Evolutionary conservation across 2,329 filamentous ascomycete species (phyloP).

Genomic region (Phoma sp.): DNA sequence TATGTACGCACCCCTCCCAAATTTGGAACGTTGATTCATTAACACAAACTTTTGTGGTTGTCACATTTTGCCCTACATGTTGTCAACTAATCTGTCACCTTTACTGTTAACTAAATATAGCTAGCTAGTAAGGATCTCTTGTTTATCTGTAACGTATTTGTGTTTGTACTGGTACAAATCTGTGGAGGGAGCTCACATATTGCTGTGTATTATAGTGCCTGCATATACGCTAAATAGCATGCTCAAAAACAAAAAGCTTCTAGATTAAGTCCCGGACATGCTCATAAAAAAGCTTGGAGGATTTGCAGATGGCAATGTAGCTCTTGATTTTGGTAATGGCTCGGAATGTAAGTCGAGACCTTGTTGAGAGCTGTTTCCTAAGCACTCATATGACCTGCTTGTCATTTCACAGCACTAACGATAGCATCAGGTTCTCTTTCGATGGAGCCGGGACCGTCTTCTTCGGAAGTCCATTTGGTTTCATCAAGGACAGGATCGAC

Average conservation of each 20-base stretch:
- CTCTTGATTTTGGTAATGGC: constrained; percentile 28
- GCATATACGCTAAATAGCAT: constrained; percentile 9
- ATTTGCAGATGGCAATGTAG: constrained; percentile 17
- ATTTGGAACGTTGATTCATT: too few species aligned
- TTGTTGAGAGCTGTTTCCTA: background rate
- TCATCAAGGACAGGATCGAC: constrained; percentile 28
- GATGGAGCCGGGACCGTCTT: constrained; percentile 17
- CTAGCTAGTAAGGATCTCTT: too few species aligned
- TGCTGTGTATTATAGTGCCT: background rate
- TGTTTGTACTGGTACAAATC: too few species aligned
- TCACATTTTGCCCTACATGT: too few species aligned
- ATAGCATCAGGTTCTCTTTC: constrained; percentile 19
- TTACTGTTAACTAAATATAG: too few species aligned
- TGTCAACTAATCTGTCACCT: too few species aligned
- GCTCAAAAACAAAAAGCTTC: constrained; percentile 21
- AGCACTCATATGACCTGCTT: background rate
- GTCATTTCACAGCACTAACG: constrained; percentile 16
- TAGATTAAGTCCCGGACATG: constrained; percentile 18
- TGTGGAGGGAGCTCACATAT: too few species aligned
- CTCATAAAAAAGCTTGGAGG: constrained; percentile 22
- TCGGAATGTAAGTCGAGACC: constrained; percentile 37
- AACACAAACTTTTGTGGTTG: too few species aligned
- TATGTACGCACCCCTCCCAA: too few species aligned
- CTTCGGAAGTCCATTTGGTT: constrained; percentile 35
- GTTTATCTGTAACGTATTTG: too few species aligned